These are phyloP conservation scores for Apiospora pterosperma DNA, from an alignment of 2,329 filamentous ascomycete genomes.

Conservation along the genomic window DNA sequence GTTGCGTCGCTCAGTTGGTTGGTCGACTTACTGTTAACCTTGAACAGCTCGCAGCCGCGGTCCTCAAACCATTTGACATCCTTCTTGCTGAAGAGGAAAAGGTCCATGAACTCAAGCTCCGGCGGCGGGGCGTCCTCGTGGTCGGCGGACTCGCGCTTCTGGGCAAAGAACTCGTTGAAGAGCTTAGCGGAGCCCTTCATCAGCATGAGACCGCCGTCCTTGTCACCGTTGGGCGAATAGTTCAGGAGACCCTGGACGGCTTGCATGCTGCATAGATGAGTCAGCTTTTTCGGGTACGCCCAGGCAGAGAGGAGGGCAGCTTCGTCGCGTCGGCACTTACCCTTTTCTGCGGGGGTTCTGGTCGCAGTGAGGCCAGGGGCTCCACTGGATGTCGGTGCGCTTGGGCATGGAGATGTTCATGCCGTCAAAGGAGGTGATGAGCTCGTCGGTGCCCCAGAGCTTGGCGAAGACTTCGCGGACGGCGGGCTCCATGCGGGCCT, in stretches of 20 bases:
- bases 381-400: conserved; percentile 33
- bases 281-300: neutral
- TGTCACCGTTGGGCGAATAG: conserved; percentile 37
- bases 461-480: conserved; percentile 37
- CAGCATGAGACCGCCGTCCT: conserved; percentile 43
- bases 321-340: conserved; percentile 13
- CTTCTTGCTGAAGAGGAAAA: conserved; percentile 38
- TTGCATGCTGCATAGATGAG: conserved; percentile 17
- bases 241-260: conserved; percentile 42
- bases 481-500: conserved; percentile 36
- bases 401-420: conserved; percentile 41
- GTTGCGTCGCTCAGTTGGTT: neutral
- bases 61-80: conserved; percentile 40
- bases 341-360: conserved; percentile 38
- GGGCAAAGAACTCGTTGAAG: conserved; percentile 40
- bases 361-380: conserved; percentile 43
- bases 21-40: conserved; percentile 21
- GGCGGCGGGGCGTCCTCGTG: conserved; percentile 30
- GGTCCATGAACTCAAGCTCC: conserved; percentile 32
- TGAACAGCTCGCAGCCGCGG: conserved; percentile 33
- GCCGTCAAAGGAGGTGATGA: conserved; percentile 24
- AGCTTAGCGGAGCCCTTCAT: conserved; percentile 39
- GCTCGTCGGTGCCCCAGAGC: conserved; percentile 33
- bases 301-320: too few relatives aligned
- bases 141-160: conserved; percentile 38